phyloP scores from a whole-genome alignment of 2,329 filamentous ascomycete genomes.

The Sclerotinia subarctica region DNA sequence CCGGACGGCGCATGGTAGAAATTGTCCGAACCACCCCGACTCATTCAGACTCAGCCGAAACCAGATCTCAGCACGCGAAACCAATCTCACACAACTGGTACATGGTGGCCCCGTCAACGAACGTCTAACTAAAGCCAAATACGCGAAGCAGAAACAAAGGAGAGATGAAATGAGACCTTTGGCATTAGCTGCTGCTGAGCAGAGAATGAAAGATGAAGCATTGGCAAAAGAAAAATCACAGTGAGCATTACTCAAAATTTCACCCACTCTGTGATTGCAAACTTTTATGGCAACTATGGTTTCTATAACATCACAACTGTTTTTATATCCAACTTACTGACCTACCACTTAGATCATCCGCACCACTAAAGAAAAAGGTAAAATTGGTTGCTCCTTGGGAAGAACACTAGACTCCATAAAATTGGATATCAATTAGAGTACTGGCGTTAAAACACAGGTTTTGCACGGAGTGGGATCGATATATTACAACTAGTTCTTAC shows the following conservation, averaged over 20 bases:
- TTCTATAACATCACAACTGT: neutral
- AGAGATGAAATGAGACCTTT: conserved; percentile 22
- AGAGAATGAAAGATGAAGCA: conserved; percentile 16
- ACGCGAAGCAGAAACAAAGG: conserved; percentile 17
- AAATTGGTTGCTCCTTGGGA: neutral
- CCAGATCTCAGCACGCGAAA: conserved; percentile 8
- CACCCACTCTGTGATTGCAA: neutral
- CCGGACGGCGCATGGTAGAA: conserved; percentile 23
- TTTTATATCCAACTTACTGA: neutral
- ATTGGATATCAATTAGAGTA: no score
- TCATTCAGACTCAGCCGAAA: neutral
- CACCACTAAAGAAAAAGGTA: neutral
- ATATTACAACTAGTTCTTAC: neutral
- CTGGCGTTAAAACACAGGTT: neutral
- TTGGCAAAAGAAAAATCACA: neutral
- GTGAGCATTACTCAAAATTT: neutral
- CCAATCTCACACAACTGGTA: conserved; percentile 22
- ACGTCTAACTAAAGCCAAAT: conserved; percentile 21
- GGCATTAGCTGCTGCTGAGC: conserved; percentile 26
- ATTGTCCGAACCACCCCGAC: conserved; percentile 10
- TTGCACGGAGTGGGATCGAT: neutral
- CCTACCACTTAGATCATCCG: neutral
- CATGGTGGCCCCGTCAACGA: conserved; percentile 28
- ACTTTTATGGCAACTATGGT: no score
- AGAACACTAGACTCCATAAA: neutral